Evolutionary conservation across 495 filamentous ascomycete species (phyloP), one percentile per base, ranked within the genome.

Genomic region (Penicillium chermesinum): DNA sequence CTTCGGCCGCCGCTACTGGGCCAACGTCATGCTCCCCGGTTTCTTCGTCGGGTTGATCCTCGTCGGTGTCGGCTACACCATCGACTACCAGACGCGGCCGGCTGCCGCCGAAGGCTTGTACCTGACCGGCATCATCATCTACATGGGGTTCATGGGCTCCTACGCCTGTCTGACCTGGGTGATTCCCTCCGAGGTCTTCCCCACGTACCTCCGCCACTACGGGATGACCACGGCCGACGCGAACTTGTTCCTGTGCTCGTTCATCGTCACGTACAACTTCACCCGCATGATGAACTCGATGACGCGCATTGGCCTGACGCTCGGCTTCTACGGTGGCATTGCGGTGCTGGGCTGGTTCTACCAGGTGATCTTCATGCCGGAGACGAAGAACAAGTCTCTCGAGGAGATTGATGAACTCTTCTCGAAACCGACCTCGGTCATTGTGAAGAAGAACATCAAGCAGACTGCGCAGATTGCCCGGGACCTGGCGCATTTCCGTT

Each of bases 221-320:
- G 80, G 80, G 15, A 82, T 83, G 79, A 77, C 76, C 32, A 75
- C 71, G 16, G 71, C 73, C 8, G 75, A 79, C 46, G 77, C 72
- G 5, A 75, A 71, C 44, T 64, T 81, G 20, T 82, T 81, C 71
- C 66, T 81, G 43, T 77, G 69, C 58, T 78, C 76, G 37, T 82
- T 82, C 63, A 78, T 82, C 53, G 79, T 82, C 17, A 83, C 79
- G 13, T 83, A 82, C 63, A 81, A 80, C 66, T 84, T 83, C 69
- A 67, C 69, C 2, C 63, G 64, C 22, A 82, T 83, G 79, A 73
- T 78, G 63, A 52, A 68, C 7, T 69, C 77, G 18, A 79, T 83
- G 75, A 72, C 72, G 9, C 67, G 64, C 7, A 82, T 77, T 20
- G 79, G 78, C 18, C 64, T 83, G 14, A 72, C 75, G 0, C 69